Conservation (phyloP, 352 stramenopile species). For the Phytophthora sp. region DNA sequence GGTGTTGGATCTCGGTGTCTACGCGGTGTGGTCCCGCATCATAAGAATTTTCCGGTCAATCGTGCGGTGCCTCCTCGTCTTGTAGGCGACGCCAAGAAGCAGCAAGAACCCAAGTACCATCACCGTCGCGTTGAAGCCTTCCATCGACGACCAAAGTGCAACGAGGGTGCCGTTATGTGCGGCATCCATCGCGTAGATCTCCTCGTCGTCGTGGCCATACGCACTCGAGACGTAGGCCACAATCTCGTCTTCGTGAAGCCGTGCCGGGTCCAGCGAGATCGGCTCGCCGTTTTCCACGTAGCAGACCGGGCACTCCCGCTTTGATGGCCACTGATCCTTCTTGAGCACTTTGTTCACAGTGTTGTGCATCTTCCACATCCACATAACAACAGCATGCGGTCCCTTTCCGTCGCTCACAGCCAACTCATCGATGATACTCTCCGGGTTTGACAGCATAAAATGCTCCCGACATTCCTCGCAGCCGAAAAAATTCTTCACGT, state of each 20-base stretch:
- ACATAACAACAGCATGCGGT: conserved; percentile 54
- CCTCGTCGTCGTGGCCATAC: conserved; percentile 57
- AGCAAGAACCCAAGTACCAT: conserved; percentile 34
- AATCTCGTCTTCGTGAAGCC: conserved; percentile 60
- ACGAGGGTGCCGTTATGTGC: conserved; percentile 46
- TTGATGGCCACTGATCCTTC: conserved; percentile 70
- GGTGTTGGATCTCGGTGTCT: background rate
- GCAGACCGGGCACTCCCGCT: conserved; percentile 58
- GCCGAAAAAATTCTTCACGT: conserved; percentile 84
- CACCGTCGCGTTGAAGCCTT: conserved; percentile 45
- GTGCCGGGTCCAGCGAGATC: conserved; percentile 51
- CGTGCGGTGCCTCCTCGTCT: conserved; percentile 26
- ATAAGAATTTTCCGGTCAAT: conserved; percentile 18
- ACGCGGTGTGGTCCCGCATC: conserved; percentile 29
- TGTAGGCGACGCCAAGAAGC: conserved; percentile 33
- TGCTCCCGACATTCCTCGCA: conserved; percentile 80
- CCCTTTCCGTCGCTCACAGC: conserved; percentile 44
- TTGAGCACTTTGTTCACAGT: conserved; percentile 80
- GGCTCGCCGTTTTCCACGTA: conserved; percentile 58
- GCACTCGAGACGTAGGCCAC: conserved; percentile 57
- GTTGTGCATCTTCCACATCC: conserved; percentile 89
- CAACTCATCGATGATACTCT: conserved; percentile 53
- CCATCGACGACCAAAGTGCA: conserved; percentile 44
- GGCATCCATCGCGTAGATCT: conserved; percentile 55
- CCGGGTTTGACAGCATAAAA: conserved; percentile 73